Percentiles rank a stretch among this genome's conserved stretches.
Evolutionary conservation across 192 early-diverging fungal genomes (phyloP).

Genomic region (Chytriomyces sp.): DNA sequence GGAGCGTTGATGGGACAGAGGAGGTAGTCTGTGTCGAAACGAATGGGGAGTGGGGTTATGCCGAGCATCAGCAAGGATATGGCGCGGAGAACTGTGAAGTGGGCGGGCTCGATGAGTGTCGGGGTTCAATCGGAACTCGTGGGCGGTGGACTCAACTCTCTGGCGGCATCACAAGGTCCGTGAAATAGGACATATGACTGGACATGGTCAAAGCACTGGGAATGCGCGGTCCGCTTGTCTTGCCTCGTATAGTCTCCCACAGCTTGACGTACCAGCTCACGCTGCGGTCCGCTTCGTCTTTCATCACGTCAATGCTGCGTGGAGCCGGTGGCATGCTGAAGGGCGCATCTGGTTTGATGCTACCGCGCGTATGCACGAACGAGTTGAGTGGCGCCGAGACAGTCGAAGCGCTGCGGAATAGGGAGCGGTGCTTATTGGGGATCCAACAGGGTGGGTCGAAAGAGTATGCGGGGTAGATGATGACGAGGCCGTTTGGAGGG

Average conservation of each 20-base stretch:
- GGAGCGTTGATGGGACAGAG: constrained; percentile 86
- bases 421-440: constrained; percentile 58
- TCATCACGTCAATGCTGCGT: constrained; percentile 49
- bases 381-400: constrained; percentile 38
- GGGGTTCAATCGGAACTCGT: too few species aligned
- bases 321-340: constrained; percentile 55
- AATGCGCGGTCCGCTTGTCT: constrained; percentile 34
- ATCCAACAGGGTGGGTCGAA: constrained; percentile 96
- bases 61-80: constrained; percentile 85
- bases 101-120: too few species aligned
- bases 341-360: constrained; percentile 69
- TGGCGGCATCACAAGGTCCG: constrained; percentile 81
- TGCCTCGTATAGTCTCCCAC: constrained; percentile 30
- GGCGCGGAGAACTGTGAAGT: constrained; percentile 56
- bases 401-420: constrained; percentile 66
- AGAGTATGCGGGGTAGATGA: constrained; percentile 51
- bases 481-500: constrained; percentile 72
- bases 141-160: constrained; percentile 48
- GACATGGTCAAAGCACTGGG: constrained; percentile 51
- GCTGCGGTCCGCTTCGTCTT: constrained; percentile 45
- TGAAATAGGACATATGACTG: constrained; percentile 67
- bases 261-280: constrained; percentile 42
- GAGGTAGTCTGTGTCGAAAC: constrained; percentile 81
- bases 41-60: constrained; percentile 67
- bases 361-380: constrained; percentile 63